Evolutionary conservation across 1,284 basidiomycete species (phyloP).

Genomic region (Pascua sp.): DNA sequence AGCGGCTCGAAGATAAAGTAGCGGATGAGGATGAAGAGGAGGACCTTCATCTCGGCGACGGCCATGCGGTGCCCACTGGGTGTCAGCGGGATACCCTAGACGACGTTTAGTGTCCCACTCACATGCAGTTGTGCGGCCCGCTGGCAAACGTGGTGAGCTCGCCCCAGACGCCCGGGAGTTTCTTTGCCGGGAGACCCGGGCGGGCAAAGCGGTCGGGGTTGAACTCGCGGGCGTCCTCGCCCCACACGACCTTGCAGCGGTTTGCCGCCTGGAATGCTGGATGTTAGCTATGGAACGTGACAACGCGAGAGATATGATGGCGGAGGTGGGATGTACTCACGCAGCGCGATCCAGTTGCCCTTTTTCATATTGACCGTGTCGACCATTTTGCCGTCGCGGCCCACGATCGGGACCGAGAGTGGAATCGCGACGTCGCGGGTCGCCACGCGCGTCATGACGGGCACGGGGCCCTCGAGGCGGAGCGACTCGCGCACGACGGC

Average conservation of each 20-base stretch:
- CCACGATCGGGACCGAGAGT: constrained; percentile 50
- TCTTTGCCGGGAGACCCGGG: constrained; percentile 13
- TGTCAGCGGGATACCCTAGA: neutral
- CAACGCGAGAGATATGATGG: constrained; percentile 27
- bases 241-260: constrained; percentile 61
- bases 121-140: constrained; percentile 9
- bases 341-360: constrained; percentile 41
- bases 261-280: constrained; percentile 52
- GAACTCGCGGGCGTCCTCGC: constrained; percentile 64
- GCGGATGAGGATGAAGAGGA: constrained; percentile 56
- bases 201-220: constrained; percentile 42
- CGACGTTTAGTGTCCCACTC: neutral
- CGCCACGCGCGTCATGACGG: constrained; percentile 60
- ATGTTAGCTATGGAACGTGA: constrained; percentile 50
- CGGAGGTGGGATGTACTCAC: constrained; percentile 40
- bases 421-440: constrained; percentile 63
- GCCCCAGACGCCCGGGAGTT: constrained; percentile 61
- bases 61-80: constrained; percentile 61
- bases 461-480: constrained; percentile 64
- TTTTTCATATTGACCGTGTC: constrained; percentile 21
- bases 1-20: constrained; percentile 54
- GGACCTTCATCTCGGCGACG: constrained; percentile 59
- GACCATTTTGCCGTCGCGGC: constrained; percentile 44
- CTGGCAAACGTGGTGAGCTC: constrained; percentile 3
- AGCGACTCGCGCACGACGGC: constrained; percentile 63